These are phyloP conservation scores for Pythium sukuiense DNA, from an alignment of 352 stramenopile species.

Conservation along the genomic window DNA sequence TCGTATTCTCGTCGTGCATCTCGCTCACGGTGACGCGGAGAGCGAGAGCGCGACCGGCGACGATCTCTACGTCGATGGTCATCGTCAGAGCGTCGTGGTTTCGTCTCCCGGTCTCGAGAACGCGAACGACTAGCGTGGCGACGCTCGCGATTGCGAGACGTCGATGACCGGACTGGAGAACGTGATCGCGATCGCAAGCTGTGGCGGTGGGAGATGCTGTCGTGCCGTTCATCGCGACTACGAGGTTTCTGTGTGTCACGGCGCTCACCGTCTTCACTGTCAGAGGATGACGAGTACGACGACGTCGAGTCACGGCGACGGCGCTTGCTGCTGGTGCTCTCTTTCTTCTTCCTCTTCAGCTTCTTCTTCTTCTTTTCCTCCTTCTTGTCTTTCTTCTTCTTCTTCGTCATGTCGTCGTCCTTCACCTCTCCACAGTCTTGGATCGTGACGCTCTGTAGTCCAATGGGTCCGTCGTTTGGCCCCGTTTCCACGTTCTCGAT, in stretches of 20 bases:
- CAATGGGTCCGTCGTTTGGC: slow-evolving; percentile 72
- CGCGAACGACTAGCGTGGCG: slow-evolving; percentile 6
- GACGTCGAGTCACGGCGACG: slow-evolving; percentile 15
- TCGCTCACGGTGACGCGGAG: not conserved
- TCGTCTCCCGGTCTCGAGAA: not conserved
- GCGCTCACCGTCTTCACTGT: slow-evolving; percentile 9
- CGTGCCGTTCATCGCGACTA: not conserved
- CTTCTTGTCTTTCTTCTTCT: slow-evolving; percentile 31
- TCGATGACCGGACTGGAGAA: not conserved
- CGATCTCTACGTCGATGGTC: not conserved
- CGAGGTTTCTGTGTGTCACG: not conserved
- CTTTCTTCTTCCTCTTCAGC: slow-evolving; percentile 26
- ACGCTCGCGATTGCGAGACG: slow-evolving; percentile 1
- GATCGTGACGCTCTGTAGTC: slow-evolving; percentile 91
- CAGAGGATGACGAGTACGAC: slow-evolving; percentile 12
- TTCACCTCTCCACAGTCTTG: slow-evolving; percentile 91
- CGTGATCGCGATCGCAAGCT: slow-evolving; percentile 6
- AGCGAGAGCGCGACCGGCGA: not conserved
- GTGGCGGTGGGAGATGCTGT: not conserved
- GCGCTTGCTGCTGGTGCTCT: slow-evolving; percentile 22
- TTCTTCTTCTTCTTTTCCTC: slow-evolving; percentile 39
- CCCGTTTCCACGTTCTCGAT: slow-evolving; percentile 92
- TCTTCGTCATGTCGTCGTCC: slow-evolving; percentile 23
- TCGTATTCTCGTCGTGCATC: not conserved
- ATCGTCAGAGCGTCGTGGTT: not conserved